These are phyloP conservation scores for Ceratocystis huliohia DNA, from an alignment of 2,329 filamentous ascomycete genomes.

Conservation along the genomic window DNA sequence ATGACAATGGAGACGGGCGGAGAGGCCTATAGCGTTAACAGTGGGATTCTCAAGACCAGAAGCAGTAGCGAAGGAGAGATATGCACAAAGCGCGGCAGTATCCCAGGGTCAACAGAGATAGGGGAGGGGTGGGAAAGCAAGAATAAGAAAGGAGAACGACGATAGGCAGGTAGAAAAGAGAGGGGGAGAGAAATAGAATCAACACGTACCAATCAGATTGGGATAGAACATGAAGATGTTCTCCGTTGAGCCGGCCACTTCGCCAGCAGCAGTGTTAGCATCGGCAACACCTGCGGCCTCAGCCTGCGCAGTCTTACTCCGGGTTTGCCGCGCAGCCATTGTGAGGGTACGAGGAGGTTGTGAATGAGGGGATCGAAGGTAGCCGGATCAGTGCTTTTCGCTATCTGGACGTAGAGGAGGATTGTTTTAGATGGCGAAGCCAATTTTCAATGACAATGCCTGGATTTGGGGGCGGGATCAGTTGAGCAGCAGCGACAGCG, in stretches of 20 bases:
- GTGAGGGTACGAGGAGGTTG: neutral
- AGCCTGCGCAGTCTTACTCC: slow-evolving; percentile 23
- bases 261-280: slow-evolving; percentile 28
- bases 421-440: neutral
- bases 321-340: slow-evolving; percentile 22
- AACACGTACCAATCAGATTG: slow-evolving; percentile 60
- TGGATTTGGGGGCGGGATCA: neutral
- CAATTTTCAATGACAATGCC: neutral
- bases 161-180: neutral
- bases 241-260: slow-evolving; percentile 35
- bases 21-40: neutral
- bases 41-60: neutral
- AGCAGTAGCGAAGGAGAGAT: neutral
- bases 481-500: neutral
- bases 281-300: slow-evolving; percentile 17
- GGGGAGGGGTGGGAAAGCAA: neutral
- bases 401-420: neutral
- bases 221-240: slow-evolving; percentile 76
- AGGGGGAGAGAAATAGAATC: too few relatives aligned
- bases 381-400: too few relatives aligned
- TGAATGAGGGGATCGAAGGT: neutral
- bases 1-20: neutral
- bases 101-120: neutral
- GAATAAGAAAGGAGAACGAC: neutral
- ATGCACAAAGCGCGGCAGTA: neutral